Percentiles rank a stretch among this genome's conserved stretches.
Evolutionary conservation across 192 early-diverging fungal species (phyloP).

Genomic region (Mortierella hygrophila): DNA sequence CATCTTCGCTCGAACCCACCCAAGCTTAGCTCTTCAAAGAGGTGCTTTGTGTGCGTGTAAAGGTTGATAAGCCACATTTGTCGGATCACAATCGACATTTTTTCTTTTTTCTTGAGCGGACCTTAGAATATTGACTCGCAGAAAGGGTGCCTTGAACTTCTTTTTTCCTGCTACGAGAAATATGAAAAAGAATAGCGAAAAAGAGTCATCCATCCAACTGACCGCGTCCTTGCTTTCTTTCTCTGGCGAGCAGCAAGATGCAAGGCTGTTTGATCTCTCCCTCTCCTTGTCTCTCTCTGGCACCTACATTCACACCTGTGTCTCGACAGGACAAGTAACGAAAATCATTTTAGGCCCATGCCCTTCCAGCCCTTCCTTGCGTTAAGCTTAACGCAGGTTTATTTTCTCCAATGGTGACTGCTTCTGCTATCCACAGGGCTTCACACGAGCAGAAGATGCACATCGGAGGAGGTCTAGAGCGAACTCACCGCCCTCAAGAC

Average conservation of each 20-base stretch:
- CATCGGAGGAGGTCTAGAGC: too few relatives aligned
- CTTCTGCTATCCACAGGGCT: too few relatives aligned
- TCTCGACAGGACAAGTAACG: too few relatives aligned
- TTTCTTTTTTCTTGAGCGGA: conserved; percentile 1
- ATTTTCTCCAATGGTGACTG: too few relatives aligned
- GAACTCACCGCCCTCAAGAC: too few relatives aligned
- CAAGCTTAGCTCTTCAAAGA: too few relatives aligned
- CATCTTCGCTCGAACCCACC: too few relatives aligned
- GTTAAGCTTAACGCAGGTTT: too few relatives aligned
- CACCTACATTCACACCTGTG: background rate
- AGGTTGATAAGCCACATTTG: background rate
- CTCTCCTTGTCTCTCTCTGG: background rate
- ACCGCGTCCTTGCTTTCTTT: background rate
- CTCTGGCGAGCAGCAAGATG: background rate
- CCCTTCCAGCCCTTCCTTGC: too few relatives aligned
- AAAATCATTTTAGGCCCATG: too few relatives aligned
- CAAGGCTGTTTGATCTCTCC: background rate
- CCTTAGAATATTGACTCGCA: background rate
- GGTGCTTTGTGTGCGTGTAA: background rate
- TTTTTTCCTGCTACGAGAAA: background rate
- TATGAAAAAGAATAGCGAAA: background rate
- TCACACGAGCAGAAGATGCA: too few relatives aligned
- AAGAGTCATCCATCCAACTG: background rate
- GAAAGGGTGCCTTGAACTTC: too few relatives aligned
- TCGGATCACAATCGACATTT: background rate